phyloP scores from a whole-genome alignment of 1,139 yeast species.

The Taiozyma onychis region DNA sequence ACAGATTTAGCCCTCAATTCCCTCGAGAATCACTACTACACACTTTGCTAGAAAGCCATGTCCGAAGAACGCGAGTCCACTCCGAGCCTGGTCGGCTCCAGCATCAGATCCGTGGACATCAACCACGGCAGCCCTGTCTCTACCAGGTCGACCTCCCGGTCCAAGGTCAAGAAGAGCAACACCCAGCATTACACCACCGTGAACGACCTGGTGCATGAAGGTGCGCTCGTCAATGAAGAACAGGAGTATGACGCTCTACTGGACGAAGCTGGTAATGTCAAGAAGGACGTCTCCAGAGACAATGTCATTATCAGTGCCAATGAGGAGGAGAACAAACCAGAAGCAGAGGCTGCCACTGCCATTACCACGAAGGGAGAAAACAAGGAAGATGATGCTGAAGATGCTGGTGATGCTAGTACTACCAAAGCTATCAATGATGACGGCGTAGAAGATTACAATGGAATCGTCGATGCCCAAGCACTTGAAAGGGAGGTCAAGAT shows the following conservation, averaged over 20 bases:
- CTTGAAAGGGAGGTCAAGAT: slow-evolving; percentile 2
- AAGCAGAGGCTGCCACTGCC: not conserved
- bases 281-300: slow-evolving; percentile 18
- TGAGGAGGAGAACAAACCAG: slow-evolving; percentile 5
- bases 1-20: not conserved
- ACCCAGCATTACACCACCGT: slow-evolving; percentile 34
- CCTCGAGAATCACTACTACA: not conserved
- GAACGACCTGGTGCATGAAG: slow-evolving; percentile 53
- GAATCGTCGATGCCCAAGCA: slow-evolving; percentile 1
- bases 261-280: slow-evolving; percentile 48
- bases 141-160: slow-evolving; percentile 14
- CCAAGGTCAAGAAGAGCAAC: slow-evolving; percentile 4
- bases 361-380: no score
- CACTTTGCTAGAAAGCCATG: not conserved
- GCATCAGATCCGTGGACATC: slow-evolving; percentile 18
- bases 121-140: slow-evolving; percentile 7
- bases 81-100: slow-evolving; percentile 21
- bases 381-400: not conserved
- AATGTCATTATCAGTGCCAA: slow-evolving; percentile 11
- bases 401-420: not conserved
- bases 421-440: not conserved
- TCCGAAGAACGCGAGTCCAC: not conserved
- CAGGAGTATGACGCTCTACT: slow-evolving; percentile 44
- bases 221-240: slow-evolving; percentile 55
- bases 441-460: slow-evolving; percentile 1